phyloP scores from a whole-genome alignment of 2,329 filamentous ascomycete genomes.

The Claviceps sp. region DNA sequence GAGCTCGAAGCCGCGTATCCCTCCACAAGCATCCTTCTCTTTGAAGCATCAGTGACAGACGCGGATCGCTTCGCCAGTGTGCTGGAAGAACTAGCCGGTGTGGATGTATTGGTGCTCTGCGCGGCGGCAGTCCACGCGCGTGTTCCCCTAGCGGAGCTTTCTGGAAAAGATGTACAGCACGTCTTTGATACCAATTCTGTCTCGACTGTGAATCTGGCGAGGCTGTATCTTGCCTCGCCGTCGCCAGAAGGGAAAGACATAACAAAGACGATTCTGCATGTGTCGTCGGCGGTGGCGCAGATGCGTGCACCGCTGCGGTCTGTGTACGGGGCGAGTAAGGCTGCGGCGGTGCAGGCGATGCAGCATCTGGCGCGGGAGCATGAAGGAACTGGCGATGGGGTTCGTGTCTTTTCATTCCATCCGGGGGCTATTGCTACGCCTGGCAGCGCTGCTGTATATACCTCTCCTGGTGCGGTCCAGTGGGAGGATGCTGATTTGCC shows the following conservation, averaged over 20 bases:
- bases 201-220: neutral
- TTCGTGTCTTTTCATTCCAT: neutral
- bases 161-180: neutral
- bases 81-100: neutral
- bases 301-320: neutral
- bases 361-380: constrained; percentile 1
- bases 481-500: neutral
- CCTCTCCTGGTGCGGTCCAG: neutral
- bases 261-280: neutral
- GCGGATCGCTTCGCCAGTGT: neutral
- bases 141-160: neutral
- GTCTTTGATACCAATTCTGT: neutral
- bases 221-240: neutral
- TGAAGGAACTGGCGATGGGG: neutral
- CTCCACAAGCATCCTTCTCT: neutral
- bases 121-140: neutral
- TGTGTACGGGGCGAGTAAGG: constrained; percentile 1
- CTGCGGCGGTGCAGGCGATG: constrained; percentile 1
- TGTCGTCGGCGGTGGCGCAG: neutral
- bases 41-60: neutral
- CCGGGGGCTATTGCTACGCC: neutral
- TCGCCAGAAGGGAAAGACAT: too few relatives aligned
- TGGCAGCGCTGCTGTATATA: neutral
- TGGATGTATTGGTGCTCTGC: neutral
- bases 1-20: neutral